Percentiles rank a stretch among this genome's conserved stretches.
phyloP scores from a whole-genome alignment of 352 stramenopile species.

The Phytophthora brassicae region DNA sequence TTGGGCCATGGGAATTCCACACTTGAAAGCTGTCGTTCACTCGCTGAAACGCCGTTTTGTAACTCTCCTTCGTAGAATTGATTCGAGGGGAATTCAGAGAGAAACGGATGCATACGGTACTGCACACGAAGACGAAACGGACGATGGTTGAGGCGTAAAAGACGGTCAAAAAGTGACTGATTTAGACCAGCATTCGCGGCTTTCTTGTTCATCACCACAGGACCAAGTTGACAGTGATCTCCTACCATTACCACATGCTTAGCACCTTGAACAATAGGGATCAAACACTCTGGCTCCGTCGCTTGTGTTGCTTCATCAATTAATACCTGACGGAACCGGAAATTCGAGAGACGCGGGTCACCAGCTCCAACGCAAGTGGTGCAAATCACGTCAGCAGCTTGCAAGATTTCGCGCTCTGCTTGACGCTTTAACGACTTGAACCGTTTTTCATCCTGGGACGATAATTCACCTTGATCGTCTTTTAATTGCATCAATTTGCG shows the following conservation, averaged over 20 bases:
- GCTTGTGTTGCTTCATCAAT: slow-evolving; percentile 99
- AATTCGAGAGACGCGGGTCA: slow-evolving; percentile 97
- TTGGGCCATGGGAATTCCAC: slow-evolving; percentile 98
- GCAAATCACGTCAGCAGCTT: slow-evolving; percentile 99
- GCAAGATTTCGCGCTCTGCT: slow-evolving; percentile 96
- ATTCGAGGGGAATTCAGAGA: slow-evolving; percentile 99
- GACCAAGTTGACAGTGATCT: slow-evolving; percentile 97
- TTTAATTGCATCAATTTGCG: slow-evolving; percentile 94
- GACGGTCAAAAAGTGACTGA: slow-evolving; percentile 97
- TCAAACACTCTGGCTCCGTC: slow-evolving; percentile 98
- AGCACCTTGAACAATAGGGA: slow-evolving; percentile 98
- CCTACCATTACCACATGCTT: slow-evolving; percentile 99
- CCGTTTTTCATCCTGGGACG: slow-evolving; percentile 95
- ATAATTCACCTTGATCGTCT: slow-evolving; percentile 94
- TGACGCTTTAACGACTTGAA: slow-evolving; percentile 93
- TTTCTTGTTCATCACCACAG: slow-evolving; percentile 99
- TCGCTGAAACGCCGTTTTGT: slow-evolving; percentile 97
- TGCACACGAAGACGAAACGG: slow-evolving; percentile 98
- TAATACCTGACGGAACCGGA: slow-evolving; percentile 98
- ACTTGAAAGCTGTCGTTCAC: slow-evolving; percentile 86
- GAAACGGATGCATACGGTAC: slow-evolving; percentile 99
- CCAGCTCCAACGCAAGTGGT: slow-evolving; percentile 98
- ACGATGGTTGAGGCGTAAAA: slow-evolving; percentile 94
- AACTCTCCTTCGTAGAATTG: slow-evolving; percentile 99
- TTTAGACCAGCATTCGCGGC: slow-evolving; percentile 96